Evolutionary conservation across 2,329 filamentous ascomycete species (phyloP).

Genomic region (Monosporascus sp.): DNA sequence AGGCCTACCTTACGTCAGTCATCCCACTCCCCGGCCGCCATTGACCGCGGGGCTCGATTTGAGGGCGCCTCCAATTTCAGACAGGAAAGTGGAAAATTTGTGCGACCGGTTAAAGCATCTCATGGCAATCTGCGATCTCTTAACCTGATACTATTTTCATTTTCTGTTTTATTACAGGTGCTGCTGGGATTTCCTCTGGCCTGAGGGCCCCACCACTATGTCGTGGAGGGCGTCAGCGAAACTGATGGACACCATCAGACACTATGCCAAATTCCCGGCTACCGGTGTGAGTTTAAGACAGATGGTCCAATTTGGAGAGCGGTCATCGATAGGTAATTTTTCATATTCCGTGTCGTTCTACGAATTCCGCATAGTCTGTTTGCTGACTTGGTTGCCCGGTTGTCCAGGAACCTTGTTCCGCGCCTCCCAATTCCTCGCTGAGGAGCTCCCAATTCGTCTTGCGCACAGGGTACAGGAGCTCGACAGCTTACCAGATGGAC

Average conservation of each 20-base stretch:
- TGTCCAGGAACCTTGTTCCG: conserved; percentile 82
- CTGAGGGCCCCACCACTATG: conserved; percentile 51
- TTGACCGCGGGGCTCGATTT: no score
- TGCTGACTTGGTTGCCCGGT: conserved; percentile 1
- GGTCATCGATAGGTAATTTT: conserved; percentile 79
- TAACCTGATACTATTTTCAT: neutral
- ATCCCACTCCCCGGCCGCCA: neutral
- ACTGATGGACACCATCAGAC: conserved; percentile 94
- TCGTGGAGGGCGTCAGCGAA: conserved; percentile 87
- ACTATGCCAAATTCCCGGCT: conserved; percentile 94
- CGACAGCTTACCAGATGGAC: conserved; percentile 83
- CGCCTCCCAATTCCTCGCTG: conserved; percentile 95
- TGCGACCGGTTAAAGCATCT: neutral
- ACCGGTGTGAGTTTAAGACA: conserved; percentile 94
- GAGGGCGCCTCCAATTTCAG: neutral
- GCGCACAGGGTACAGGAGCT: conserved; percentile 96
- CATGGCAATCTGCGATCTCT: neutral
- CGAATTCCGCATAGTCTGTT: no score
- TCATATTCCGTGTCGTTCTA: conserved; percentile 3
- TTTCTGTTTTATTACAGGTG: neutral
- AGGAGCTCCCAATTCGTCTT: conserved; percentile 93
- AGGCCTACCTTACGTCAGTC: neutral
- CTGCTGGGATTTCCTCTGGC: conserved; percentile 4
- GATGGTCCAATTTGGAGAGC: conserved; percentile 98
- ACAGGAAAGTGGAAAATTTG: neutral